A percentile compares a stretch with the other conserved stretches of the same genome.
Conservation (phyloP, 2,329 filamentous ascomycete species). For the Aspergillus sp. region DNA sequence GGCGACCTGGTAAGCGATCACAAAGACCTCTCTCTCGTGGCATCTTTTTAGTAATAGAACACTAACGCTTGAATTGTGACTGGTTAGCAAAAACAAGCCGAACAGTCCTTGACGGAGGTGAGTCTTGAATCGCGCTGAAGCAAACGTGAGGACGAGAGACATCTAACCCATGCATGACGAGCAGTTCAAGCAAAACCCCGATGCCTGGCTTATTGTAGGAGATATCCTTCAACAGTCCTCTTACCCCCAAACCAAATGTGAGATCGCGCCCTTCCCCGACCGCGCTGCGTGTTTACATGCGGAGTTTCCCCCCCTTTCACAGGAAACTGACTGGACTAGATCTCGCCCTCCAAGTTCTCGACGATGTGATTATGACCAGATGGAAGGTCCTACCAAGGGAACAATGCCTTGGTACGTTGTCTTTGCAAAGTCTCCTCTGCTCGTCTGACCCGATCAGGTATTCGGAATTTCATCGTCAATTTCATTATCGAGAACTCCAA, state of each 20-base stretch:
- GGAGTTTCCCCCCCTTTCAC: no score
- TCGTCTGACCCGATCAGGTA: slow-evolving; percentile 58
- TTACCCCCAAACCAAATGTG: slow-evolving; percentile 96
- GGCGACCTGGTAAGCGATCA: slow-evolving; percentile 75
- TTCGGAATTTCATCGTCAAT: slow-evolving; percentile 98
- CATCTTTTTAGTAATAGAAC: neutral
- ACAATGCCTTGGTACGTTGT: slow-evolving; percentile 75
- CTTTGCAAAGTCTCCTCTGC: neutral
- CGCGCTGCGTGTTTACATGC: no score
- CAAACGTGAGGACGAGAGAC: neutral
- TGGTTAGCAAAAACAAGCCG: slow-evolving; percentile 87
- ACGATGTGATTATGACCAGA: slow-evolving; percentile 97
- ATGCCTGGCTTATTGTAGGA: slow-evolving; percentile 96
- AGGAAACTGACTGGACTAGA: slow-evolving; percentile 55
- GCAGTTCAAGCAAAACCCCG: slow-evolving; percentile 98
- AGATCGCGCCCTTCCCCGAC: slow-evolving; percentile 34
- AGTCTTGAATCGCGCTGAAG: slow-evolving; percentile 25
- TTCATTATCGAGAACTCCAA: slow-evolving; percentile 94
- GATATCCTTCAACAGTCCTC: slow-evolving; percentile 92
- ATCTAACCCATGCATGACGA: slow-evolving; percentile 16
- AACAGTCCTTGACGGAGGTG: slow-evolving; percentile 90
- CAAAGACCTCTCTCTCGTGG: no score
- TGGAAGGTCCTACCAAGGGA: slow-evolving; percentile 98
- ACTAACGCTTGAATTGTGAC: neutral
- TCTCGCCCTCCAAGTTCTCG: slow-evolving; percentile 90